Base-by-base conservation (phyloP, 805 yeast genomes). In the Ogataea parapolymorpha region DNA sequence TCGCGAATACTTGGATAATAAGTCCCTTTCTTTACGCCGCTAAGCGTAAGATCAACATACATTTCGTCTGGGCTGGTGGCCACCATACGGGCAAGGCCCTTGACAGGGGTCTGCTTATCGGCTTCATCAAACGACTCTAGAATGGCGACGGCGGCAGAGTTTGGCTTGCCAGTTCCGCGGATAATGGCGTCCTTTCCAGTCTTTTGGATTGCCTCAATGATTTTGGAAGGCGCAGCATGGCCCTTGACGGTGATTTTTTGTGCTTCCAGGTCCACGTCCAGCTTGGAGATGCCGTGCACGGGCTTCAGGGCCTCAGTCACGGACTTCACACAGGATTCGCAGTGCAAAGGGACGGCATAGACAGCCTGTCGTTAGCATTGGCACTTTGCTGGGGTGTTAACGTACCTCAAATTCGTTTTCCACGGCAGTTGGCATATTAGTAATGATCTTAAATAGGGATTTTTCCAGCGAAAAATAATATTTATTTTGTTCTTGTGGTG, bases 171-270 rank as follows among this genome's bases (percentile, higher is more conserved):
- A 0, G 96, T 79, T 6, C 98, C 98, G 45, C 98, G 72, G 17
- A 91, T 83, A 49, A 91, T 86, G 3, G 96, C 96, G 56, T 91
- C 97, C 49, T 80, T 77, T 1, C 97, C 96, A 3, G 82, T 79
- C 2, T 56, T 56, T 59, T 84, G 90, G 42, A 91, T 76, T 0
- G 85, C 76, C 37, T 66, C 66, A 27, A 89, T 80, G 27, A 90
- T 75, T 11, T 61, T 63, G 2, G 95, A 85, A 1, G 98, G 98
- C 5, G 96, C 80, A 3, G 75, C 70, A 1, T 74, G 59, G 3
- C 96, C 95, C 17, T 66, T 65, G 3, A 90, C 83, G 2, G 79
- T 69, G 26, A 89, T 89, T 24, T 79, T 65, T 54, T 87, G 79
- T 9, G 72, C 62, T 6, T 62, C 52, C 15, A 89, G 63, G 56